A percentile compares a stretch with the other conserved stretches of the same genome.
Conservation (phyloP, 2,329 filamentous ascomycete genomes). For the Phialocephala subalpina region DNA sequence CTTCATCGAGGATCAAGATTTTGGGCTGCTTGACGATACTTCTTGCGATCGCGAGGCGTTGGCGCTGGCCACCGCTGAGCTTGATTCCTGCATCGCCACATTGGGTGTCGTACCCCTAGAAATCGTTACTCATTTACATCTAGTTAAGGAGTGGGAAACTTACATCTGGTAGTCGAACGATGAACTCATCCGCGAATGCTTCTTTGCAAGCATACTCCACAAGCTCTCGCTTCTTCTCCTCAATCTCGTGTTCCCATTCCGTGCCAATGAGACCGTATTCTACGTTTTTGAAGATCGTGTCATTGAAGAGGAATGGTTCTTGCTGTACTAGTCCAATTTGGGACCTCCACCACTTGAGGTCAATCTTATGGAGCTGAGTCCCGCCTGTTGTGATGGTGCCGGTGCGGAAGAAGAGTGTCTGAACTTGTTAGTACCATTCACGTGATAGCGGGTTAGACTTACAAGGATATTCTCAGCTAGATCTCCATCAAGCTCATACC, state of each 20-base stretch:
- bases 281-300: conserved; percentile 68
- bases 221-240: not conserved
- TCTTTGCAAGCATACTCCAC: conserved; percentile 71
- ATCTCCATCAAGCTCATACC: conserved; percentile 66
- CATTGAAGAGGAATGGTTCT: conserved; percentile 71
- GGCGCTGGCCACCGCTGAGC: conserved; percentile 80
- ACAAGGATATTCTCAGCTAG: conserved; percentile 38
- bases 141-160: too few relatives aligned
- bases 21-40: conserved; percentile 74
- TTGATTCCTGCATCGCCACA: conserved; percentile 83
- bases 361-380: conserved; percentile 31
- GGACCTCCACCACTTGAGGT: conserved; percentile 65
- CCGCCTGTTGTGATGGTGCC: too few relatives aligned
- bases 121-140: too few relatives aligned
- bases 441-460: too few relatives aligned
- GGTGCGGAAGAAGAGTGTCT: conserved; percentile 45
- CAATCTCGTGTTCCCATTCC: not conserved
- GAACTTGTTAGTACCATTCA: too few relatives aligned
- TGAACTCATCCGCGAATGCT: conserved; percentile 75
- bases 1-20: conserved; percentile 77
- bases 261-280: not conserved
- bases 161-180: conserved; percentile 51
- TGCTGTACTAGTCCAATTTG: conserved; percentile 72
- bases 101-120: conserved; percentile 74
- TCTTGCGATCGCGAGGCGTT: conserved; percentile 75